These are phyloP conservation scores for Leccinum aurantiacum DNA, from an alignment of 768 basidiomycete species.

Conservation along the genomic window DNA sequence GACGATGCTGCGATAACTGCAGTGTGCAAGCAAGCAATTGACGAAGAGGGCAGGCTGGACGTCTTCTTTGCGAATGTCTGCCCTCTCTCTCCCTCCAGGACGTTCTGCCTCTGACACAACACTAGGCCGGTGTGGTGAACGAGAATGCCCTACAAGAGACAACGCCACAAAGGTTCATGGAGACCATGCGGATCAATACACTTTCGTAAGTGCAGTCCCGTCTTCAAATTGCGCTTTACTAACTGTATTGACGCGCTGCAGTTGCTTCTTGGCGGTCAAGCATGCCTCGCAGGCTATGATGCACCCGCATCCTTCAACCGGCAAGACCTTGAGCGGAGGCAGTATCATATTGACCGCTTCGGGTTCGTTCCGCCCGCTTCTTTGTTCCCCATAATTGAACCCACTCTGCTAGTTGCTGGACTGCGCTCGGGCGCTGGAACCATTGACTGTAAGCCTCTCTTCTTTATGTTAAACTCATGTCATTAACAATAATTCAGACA, in stretches of 20 bases:
- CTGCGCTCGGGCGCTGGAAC: conserved; percentile 80
- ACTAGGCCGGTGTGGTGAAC: conserved; percentile 67
- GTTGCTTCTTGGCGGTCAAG: conserved; percentile 89
- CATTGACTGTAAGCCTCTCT: conserved; percentile 63
- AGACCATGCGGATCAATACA: conserved; percentile 74
- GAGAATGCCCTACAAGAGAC: conserved; percentile 47
- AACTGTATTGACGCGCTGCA: conserved; percentile 30
- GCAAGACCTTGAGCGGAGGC: conserved; percentile 69
- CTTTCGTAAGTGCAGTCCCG: conserved; percentile 45
- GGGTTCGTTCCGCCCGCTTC: conserved; percentile 40
- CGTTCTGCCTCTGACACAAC: conserved; percentile 4
- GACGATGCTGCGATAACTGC: conserved; percentile 66
- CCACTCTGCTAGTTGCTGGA: conserved; percentile 66
- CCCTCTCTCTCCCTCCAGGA: neutral
- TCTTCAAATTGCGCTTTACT: conserved; percentile 6
- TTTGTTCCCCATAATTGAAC: conserved; percentile 1
- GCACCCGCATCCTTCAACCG: conserved; percentile 59
- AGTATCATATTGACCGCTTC: conserved; percentile 90
- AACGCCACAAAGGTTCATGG: conserved; percentile 66
- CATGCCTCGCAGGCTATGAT: conserved; percentile 83
- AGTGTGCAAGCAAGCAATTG: conserved; percentile 68
- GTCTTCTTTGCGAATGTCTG: conserved; percentile 94
- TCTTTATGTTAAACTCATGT: neutral
- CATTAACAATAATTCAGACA: conserved; percentile 52
- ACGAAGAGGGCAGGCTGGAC: conserved; percentile 84